Evolutionary conservation across 2,329 filamentous ascomycete genomes (phyloP).

Genomic region (Claviceps monticola): DNA sequence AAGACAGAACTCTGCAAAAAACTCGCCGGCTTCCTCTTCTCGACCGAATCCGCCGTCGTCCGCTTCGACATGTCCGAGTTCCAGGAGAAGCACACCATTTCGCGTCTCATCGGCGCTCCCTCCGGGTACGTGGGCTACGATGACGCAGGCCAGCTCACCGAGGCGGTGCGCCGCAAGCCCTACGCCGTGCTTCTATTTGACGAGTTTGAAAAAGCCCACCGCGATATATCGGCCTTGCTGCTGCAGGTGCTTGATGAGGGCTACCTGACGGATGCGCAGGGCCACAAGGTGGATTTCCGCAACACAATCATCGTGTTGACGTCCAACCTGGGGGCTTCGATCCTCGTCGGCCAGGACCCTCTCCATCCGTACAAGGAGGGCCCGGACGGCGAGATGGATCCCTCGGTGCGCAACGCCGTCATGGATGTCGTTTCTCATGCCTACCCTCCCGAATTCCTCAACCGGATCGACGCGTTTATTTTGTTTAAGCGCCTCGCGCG

Average conservation of each 20-base stretch:
- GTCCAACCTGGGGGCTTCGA: slow-evolving; percentile 85
- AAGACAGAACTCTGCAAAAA: slow-evolving; percentile 98
- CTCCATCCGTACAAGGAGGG: slow-evolving; percentile 49
- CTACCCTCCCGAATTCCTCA: slow-evolving; percentile 88
- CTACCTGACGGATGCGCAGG: slow-evolving; percentile 88
- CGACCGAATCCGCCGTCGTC: slow-evolving; percentile 77
- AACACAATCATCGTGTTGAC: slow-evolving; percentile 96
- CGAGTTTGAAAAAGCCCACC: slow-evolving; percentile 95
- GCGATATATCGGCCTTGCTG: slow-evolving; percentile 82
- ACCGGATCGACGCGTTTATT: slow-evolving; percentile 94
- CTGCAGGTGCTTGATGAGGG: slow-evolving; percentile 94
- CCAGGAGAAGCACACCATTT: slow-evolving; percentile 93
- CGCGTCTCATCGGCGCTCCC: slow-evolving; percentile 78
- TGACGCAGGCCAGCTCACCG: slow-evolving; percentile 88
- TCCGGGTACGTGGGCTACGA: slow-evolving; percentile 96
- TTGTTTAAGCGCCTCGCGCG: slow-evolving; percentile 78
- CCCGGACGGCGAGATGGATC: slow-evolving; percentile 53
- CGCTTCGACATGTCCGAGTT: slow-evolving; percentile 98
- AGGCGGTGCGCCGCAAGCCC: slow-evolving; percentile 86
- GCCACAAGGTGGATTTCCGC: slow-evolving; percentile 90
- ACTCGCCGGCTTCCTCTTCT: slow-evolving; percentile 85
- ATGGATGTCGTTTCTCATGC: slow-evolving; percentile 69
- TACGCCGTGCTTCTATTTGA: slow-evolving; percentile 93
- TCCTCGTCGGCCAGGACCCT: slow-evolving; percentile 65
- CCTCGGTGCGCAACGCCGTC: slow-evolving; percentile 61